Evolutionary conservation across 306 rosid species (phyloP), one percentile per base, ranked within the genome.

Genomic region (Vigna nakashimae): DNA sequence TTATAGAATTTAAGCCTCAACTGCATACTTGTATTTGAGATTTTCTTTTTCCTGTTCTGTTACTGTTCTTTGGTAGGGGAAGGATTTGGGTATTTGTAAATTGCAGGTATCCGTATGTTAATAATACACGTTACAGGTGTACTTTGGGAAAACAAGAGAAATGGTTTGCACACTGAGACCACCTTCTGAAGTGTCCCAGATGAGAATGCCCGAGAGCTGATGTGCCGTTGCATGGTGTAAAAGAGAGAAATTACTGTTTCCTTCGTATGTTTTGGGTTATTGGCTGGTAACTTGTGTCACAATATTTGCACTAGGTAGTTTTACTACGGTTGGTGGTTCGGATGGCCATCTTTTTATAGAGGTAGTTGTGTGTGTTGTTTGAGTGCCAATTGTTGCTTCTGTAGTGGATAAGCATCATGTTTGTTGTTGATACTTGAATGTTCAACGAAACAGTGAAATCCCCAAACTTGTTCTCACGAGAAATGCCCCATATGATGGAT

Each of bases 101-200:
- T 42, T 81, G 40, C 84, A 94, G 92, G 97, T 94, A 68, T 92
- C 22, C 59, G 14, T 50, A 45, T 42, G 36, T 18, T 76, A 24
- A 51, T 76, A 24, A 51, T 56, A 69, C 80, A 38, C 74, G 52
- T 48, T 80, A 42, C 84, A 95, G 97, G 98, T 95, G 63, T 95
- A 95, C 76, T 92, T 95, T 76, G 98, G 98, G 57, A 95, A 95
- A 86, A 95, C 98, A 5, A 95, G 93, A 89, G 98, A 95, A 90
- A 92, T 95, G 98, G 97, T 95, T 48, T 95, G 98, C 89, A 95
- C 98, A 38, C 82, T 95, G 80, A 89, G 98, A 80, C 98, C 98
- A 63, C 98, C 97, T 0, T 34, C 96, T 18, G 98, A 95, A 81
- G 91, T 93, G 62, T 91, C 74, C 9, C 90, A 81, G 80, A 82